These are phyloP conservation scores for Gremmenia infestans DNA, from an alignment of 2,329 filamentous ascomycete genomes.

Conservation along the genomic window DNA sequence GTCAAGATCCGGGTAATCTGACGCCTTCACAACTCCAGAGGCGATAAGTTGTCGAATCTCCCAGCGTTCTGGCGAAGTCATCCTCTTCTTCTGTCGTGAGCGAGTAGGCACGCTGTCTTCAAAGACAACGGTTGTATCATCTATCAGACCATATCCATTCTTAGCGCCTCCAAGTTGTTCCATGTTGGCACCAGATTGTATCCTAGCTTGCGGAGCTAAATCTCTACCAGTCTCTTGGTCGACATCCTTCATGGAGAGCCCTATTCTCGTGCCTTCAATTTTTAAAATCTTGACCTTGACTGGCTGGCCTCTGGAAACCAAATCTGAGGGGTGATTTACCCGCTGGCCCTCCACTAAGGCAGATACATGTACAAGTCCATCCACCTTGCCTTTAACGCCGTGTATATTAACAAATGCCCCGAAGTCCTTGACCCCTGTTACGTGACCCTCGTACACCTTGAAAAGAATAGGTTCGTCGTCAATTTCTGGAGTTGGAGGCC, in stretches of 20 bases:
- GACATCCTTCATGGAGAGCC: conserved; percentile 94
- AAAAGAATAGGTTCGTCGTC: conserved; percentile 76
- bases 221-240: conserved; percentile 86
- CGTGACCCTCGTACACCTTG: conserved; percentile 86
- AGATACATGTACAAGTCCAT: conserved; percentile 91
- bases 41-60: conserved; percentile 96
- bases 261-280: conserved; percentile 75
- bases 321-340: conserved; percentile 86
- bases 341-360: conserved; percentile 79
- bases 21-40: conserved; percentile 86
- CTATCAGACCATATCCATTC: conserved; percentile 50
- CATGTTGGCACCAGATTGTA: conserved; percentile 88
- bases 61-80: conserved; percentile 97
- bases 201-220: conserved; percentile 67
- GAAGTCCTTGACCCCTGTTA: conserved; percentile 92
- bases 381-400: conserved; percentile 80
- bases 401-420: conserved; percentile 92
- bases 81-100: conserved; percentile 68
- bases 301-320: conserved; percentile 72
- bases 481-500: conserved; percentile 65
- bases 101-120: conserved; percentile 51
- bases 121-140: conserved; percentile 54
- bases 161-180: conserved; percentile 67
- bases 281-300: conserved; percentile 93
- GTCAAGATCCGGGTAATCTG: conserved; percentile 90